These are phyloP conservation scores for Anthoceros angustus DNA, from an alignment of 225 moss, liverwort and hornwort species.

Conservation along the genomic window DNA sequence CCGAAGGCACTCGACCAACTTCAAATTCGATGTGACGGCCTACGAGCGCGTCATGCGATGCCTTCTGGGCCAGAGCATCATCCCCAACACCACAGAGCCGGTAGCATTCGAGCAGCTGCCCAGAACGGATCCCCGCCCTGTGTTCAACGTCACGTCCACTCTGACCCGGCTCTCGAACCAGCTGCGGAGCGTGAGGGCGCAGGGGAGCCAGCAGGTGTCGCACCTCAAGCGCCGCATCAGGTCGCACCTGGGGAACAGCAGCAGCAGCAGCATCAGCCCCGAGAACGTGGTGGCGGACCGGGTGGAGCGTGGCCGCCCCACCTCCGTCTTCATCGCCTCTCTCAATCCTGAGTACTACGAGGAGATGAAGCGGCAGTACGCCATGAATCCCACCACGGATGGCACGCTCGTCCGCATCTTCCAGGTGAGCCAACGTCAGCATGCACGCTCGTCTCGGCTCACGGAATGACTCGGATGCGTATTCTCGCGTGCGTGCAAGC, in stretches of 20 bases:
- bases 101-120: neutral
- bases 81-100: neutral
- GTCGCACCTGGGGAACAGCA: no score
- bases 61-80: neutral
- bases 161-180: neutral
- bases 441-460: neutral
- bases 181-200: neutral
- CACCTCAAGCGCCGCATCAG: neutral
- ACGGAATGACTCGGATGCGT: neutral
- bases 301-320: neutral
- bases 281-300: neutral
- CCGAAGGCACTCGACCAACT: neutral
- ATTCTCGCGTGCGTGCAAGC: neutral
- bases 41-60: neutral
- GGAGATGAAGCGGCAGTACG: slow-evolving; percentile 3
- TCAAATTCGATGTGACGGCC: neutral
- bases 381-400: neutral
- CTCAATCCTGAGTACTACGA: slow-evolving; percentile 1
- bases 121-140: neutral
- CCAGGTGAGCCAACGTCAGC: neutral
- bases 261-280: neutral
- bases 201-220: neutral
- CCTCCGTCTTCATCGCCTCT: slow-evolving; percentile 1
- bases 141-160: slow-evolving; percentile 2
- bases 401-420: neutral